Base-by-base conservation (phyloP, 768 basidiomycete species). In the Mycena vulgaris region DNA sequence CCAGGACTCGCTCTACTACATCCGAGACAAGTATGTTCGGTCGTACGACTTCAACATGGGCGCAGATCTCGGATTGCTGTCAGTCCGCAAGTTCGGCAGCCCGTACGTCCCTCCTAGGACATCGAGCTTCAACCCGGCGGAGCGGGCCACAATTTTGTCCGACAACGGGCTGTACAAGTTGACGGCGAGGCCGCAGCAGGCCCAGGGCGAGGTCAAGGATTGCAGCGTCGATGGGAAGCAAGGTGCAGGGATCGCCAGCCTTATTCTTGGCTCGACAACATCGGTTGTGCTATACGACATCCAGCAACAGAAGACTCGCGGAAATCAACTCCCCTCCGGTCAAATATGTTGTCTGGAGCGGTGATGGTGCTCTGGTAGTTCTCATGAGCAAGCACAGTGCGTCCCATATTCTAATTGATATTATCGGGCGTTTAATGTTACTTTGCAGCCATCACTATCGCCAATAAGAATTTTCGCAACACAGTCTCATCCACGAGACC, bases 1-100 rank as follows among this genome's bases (percentile, higher is more conserved):
- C 75, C 92, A 92, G 68, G 97, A 99, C 79, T 92, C 90, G 0
- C 83, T 99, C 19, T 98, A 95, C 84, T 99, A 99, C 80, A 90
- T 99, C 71, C 93, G 97, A 49, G 98, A 99, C 87, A 99, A 99
- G 87, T 95, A 97, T 75, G 97, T 99, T 63, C 93, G 98, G 69
- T 89, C 95, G 66, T 95, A 96, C 80, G 98, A 99, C 82, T 92
- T 99, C 80, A 90, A 90, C 75, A 93, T 91, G 8, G 95, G 95
- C 16, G 90, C 95, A 47, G 98, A 99, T 76, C 91, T 97, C 48
- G 96, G 96, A 37, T 89, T 98, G 62, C 89, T 98, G 72, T 93
- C 92, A 75, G 94, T 99, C 23, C 91, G 95, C 81, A 97, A 98
- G 80, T 94, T 99, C 71, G 98, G 98, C 23, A 96, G 93, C 73